Conservation (phyloP, 768 basidiomycete genomes). For the Sarcodon aspratus region DNA sequence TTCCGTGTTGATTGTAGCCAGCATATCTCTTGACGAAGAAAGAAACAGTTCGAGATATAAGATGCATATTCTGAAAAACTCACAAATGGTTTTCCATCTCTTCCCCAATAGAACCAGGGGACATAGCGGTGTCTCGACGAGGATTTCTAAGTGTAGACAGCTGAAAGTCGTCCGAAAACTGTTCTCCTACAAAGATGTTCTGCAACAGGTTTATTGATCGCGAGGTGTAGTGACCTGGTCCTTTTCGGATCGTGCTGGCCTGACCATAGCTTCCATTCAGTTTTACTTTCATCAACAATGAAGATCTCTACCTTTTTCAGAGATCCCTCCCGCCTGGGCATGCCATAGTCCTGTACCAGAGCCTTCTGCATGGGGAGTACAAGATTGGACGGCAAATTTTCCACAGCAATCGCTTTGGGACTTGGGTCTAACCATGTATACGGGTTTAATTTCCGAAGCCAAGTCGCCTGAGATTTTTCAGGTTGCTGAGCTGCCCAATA, state of each 20-base stretch:
- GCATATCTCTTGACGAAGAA: conserved; percentile 39
- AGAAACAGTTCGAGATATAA: background rate
- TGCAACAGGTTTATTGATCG: conserved; percentile 53
- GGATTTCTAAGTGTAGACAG: conserved; percentile 38
- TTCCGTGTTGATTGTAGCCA: conserved; percentile 57
- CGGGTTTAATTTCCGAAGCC: conserved; percentile 74
- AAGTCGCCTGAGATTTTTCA: conserved; percentile 34
- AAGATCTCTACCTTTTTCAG: conserved; percentile 15
- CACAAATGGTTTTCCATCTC: conserved; percentile 70
- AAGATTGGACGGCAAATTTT: conserved; percentile 58
- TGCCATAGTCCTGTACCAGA: conserved; percentile 47
- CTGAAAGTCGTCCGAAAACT: conserved; percentile 41
- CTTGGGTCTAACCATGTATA: conserved; percentile 75
- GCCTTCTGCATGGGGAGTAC: conserved; percentile 74
- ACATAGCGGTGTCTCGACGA: conserved; percentile 19
- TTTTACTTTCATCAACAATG: background rate
- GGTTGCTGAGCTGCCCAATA: conserved; percentile 51
- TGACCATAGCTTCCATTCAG: background rate
- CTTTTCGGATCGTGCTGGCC: background rate
- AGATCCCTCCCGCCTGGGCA: conserved; percentile 21
- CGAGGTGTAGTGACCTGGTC: conserved; percentile 37
- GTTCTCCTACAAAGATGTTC: conserved; percentile 50
- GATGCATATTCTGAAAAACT: conserved; percentile 14
- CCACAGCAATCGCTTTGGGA: conserved; percentile 61
- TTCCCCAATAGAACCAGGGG: conserved; percentile 29